Conservation (phyloP, 2,329 filamentous ascomycete genomes). For the Cladobotryum mycophilum region DNA sequence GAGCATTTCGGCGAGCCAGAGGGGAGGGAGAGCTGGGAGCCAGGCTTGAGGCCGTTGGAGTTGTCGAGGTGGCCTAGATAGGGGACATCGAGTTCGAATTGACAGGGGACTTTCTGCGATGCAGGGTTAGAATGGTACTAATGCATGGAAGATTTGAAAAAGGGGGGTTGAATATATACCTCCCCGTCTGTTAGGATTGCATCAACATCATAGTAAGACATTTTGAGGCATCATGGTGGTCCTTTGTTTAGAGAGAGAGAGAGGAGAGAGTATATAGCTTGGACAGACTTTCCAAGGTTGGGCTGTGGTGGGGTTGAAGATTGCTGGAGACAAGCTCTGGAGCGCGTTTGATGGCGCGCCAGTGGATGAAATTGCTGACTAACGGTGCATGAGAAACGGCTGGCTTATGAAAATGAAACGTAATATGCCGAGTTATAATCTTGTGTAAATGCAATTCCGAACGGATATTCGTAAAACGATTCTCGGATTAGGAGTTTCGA, state of each 20-base stretch:
- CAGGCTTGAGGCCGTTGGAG: constrained; percentile 69
- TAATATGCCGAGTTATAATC: too few relatives aligned
- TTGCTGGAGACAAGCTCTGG: neutral
- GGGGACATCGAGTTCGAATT: constrained; percentile 84
- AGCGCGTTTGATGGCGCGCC: neutral
- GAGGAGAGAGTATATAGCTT: neutral
- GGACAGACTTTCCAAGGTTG: too few relatives aligned
- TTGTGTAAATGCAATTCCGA: too few relatives aligned
- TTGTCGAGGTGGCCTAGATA: constrained; percentile 86
- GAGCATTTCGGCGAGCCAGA: constrained; percentile 95
- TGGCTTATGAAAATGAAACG: neutral
- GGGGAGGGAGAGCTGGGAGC: constrained; percentile 72
- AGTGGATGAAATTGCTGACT: neutral
- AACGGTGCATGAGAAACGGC: neutral
- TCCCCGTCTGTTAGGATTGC: constrained; percentile 81
- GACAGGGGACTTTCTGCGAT: constrained; percentile 83
- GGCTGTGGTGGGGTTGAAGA: neutral
- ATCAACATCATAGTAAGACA: constrained; percentile 82
- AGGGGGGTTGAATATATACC: constrained; percentile 36
- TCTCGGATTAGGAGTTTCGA: too few relatives aligned
- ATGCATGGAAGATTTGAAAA: too few relatives aligned
- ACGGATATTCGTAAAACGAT: too few relatives aligned
- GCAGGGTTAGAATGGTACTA: neutral
- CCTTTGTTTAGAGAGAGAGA: too few relatives aligned
- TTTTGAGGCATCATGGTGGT: constrained; percentile 15